Base-by-base conservation (phyloP, 1,284 basidiomycete genomes). In the Leucoagaricus sp. region DNA sequence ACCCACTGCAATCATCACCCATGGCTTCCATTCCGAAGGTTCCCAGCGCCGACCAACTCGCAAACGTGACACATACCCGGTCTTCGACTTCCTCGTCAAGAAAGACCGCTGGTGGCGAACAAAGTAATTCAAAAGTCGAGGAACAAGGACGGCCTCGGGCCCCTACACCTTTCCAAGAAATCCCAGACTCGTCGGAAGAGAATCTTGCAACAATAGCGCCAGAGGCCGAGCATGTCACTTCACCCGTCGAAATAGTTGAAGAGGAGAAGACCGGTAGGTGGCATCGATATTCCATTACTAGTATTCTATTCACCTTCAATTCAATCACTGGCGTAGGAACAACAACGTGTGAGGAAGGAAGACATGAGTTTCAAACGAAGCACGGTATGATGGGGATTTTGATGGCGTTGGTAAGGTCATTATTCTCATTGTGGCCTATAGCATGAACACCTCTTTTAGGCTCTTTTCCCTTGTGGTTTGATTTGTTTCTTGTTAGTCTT, bases 351-450 rank as follows among this genome's bases (percentile, higher is more conserved):
- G 26, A 55, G 23, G 44, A 49, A 10, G 53, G 53, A 31, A 31
- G 44, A 10, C 53, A 55, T 17, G 40, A 58, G 19, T 49, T 49
- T 19, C n/a, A 49, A 29, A 44, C 46, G 19, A 44, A 45, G 19
- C 51, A 53, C 28, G 51, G 57, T 48, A 40, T 58, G 17, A 49
- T 58, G 46, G 57, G 57, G 12, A 57, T 51, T 23, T n/a, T 58
- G 7, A 53, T 54, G 57, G 36, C 46, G 2, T 36, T 58, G 17
- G 51, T 49, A 31, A 12, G 51, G 45, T 21, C 6, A 10, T 21
- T 10, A 13, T 12, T 4, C 3, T 38, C 41, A 10, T 13, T 38
- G n/a, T 34, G 31, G 31, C 40, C 40, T 21, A 21, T n/a, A n/a
- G n/a, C n/a, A n/a, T n/a, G n/a, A n/a, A 40, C 19, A 15, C 23